Percentiles rank a stretch among this genome's conserved stretches.
Conservation (phyloP, 2,329 filamentous ascomycete species). For the Acrocalymma vagum region DNA sequence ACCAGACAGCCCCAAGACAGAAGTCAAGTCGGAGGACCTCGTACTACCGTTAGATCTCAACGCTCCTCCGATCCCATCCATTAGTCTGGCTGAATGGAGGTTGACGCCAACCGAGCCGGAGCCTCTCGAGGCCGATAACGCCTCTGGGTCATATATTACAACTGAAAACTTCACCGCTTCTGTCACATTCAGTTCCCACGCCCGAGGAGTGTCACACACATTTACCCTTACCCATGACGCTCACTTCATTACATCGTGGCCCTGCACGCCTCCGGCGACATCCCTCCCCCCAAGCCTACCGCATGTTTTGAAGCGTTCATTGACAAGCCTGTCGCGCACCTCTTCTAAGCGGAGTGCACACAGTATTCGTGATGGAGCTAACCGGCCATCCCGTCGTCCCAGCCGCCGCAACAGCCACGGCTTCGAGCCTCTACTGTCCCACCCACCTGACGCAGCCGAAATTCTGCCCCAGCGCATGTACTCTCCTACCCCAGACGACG, state of each 20-base stretch:
- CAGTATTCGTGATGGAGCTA: conserved; percentile 16
- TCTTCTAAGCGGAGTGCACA: conserved; percentile 42
- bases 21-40: conserved; percentile 46
- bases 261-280: conserved; percentile 56
- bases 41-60: conserved; percentile 45
- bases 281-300: conserved; percentile 28
- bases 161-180: conserved; percentile 36
- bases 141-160: conserved; percentile 20
- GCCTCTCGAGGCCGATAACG: conserved; percentile 29
- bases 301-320: conserved; percentile 31
- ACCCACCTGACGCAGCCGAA: conserved; percentile 39
- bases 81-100: conserved; percentile 37
- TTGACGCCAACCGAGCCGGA: conserved; percentile 32
- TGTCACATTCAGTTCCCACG: conserved; percentile 43
- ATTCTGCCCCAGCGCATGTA: conserved; percentile 36
- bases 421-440: conserved; percentile 43
- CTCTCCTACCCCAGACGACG: conserved; percentile 23
- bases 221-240: conserved; percentile 59
- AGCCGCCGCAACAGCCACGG: conserved; percentile 43
- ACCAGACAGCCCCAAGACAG: conserved; percentile 24
- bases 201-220: conserved; percentile 18
- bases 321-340: conserved; percentile 35
- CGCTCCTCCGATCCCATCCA: conserved; percentile 17
- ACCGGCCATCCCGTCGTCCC: conserved; percentile 16
- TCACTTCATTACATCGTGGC: conserved; percentile 63